Evolutionary conservation across 225 moss, liverwort and hornwort species (phyloP).

Genomic region (Antitrichia curtipendula): DNA sequence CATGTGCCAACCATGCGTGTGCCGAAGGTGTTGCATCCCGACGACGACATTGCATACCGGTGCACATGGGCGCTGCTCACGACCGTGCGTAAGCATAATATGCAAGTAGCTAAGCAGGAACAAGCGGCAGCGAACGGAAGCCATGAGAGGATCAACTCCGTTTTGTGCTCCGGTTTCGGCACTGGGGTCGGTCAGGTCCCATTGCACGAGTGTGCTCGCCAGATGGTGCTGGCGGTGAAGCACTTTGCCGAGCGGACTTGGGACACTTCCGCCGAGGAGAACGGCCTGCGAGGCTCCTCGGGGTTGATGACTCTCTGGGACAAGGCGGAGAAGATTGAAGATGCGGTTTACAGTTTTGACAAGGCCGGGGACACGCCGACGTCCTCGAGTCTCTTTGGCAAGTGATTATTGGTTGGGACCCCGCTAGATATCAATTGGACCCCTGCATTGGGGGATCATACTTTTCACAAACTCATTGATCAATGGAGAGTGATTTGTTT

Average conservation of each 20-base stretch:
- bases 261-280: neutral
- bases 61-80: conserved; percentile 47
- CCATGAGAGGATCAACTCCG: conserved; percentile 12
- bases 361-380: neutral
- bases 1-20: conserved; percentile 51
- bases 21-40: conserved; percentile 27
- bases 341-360: conserved; percentile 12
- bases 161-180: conserved; percentile 37
- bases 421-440: neutral
- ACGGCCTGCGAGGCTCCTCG: neutral
- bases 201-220: conserved; percentile 21
- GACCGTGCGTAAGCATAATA: conserved; percentile 25
- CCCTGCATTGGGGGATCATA: conserved; percentile 7
- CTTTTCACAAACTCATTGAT: neutral
- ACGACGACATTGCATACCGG: conserved; percentile 37
- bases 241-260: conserved; percentile 13
- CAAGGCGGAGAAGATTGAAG: conserved; percentile 38
- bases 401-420: neutral
- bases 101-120: conserved; percentile 5
- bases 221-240: conserved; percentile 46
- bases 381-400: neutral
- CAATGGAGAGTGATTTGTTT: neutral
- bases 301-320: conserved; percentile 34
- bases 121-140: neutral
- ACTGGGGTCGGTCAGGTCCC: conserved; percentile 29